phyloP scores from a whole-genome alignment of 2,329 filamentous ascomycete genomes.

The Fusarium acutatum region DNA sequence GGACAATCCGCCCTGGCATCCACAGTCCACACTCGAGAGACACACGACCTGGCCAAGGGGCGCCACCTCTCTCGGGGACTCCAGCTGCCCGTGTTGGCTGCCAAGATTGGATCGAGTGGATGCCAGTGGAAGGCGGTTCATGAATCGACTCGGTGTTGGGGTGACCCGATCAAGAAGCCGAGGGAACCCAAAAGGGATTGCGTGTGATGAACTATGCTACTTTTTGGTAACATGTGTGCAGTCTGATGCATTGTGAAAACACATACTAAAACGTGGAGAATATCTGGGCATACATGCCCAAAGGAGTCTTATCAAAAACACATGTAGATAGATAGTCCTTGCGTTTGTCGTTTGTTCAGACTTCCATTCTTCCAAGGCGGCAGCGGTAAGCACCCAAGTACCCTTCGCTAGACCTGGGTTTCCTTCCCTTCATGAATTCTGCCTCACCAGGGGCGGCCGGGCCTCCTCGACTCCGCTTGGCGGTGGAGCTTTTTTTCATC shows the following conservation, averaged over 20 bases:
- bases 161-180: constrained; percentile 27
- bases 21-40: constrained; percentile 7
- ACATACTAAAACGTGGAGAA: background rate
- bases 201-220: constrained; percentile 1
- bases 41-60: constrained; percentile 26
- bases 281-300: background rate
- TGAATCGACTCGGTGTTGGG: constrained; percentile 22
- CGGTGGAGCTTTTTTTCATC: constrained; percentile 9
- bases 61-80: constrained; percentile 33
- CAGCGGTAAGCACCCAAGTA: background rate
- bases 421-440: constrained; percentile 13
- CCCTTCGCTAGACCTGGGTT: background rate
- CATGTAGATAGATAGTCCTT: background rate
- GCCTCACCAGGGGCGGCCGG: constrained; percentile 19
- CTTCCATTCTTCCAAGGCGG: background rate
- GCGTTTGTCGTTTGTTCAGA: background rate
- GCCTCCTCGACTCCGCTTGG: constrained; percentile 19
- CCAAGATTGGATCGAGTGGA: constrained; percentile 26
- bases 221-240: background rate
- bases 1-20: constrained; percentile 20
- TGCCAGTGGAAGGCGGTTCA: constrained; percentile 23
- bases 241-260: background rate
- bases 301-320: background rate
- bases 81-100: constrained; percentile 15
- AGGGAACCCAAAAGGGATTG: constrained; percentile 23